Conservation (phyloP, 306 rosid genomes). For the Medicago ruthenica region DNA sequence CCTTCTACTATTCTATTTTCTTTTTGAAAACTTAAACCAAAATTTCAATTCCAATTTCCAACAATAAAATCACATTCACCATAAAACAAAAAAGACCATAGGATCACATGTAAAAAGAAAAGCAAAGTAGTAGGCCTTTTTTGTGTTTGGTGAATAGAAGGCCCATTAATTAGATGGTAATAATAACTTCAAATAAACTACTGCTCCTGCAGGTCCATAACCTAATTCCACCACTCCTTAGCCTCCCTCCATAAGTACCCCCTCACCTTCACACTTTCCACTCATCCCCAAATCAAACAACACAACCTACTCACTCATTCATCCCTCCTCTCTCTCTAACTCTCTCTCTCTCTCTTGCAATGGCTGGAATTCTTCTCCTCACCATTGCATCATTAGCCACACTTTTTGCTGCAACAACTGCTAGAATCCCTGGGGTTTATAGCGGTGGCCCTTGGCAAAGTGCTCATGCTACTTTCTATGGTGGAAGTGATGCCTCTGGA, state of each 20-base stretch:
- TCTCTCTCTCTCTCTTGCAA: constrained; percentile 41
- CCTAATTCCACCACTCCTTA: constrained; percentile 33
- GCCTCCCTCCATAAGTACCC: constrained; percentile 77
- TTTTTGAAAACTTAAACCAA: too few relatives aligned
- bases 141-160: constrained; percentile 6
- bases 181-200: constrained; percentile 32
- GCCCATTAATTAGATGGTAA: constrained; percentile 41
- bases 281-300: constrained; percentile 42
- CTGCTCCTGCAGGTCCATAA: constrained; percentile 30
- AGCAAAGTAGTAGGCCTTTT: constrained; percentile 1
- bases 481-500: constrained; percentile 98
- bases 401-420: constrained; percentile 53
- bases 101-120: constrained; percentile 19
- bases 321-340: too few relatives aligned
- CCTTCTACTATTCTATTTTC: too few relatives aligned
- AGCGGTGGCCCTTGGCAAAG: constrained; percentile 73
- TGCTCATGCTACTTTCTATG: constrained; percentile 98
- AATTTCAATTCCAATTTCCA: too few relatives aligned
- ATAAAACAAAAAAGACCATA: not conserved
- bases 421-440: constrained; percentile 81
- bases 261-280: constrained; percentile 50
- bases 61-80: too few relatives aligned
- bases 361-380: constrained; percentile 59
- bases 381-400: constrained; percentile 57
- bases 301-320: not conserved